phyloP scores from a whole-genome alignment of 2,329 filamentous ascomycete genomes.

The Graphium sp. region DNA sequence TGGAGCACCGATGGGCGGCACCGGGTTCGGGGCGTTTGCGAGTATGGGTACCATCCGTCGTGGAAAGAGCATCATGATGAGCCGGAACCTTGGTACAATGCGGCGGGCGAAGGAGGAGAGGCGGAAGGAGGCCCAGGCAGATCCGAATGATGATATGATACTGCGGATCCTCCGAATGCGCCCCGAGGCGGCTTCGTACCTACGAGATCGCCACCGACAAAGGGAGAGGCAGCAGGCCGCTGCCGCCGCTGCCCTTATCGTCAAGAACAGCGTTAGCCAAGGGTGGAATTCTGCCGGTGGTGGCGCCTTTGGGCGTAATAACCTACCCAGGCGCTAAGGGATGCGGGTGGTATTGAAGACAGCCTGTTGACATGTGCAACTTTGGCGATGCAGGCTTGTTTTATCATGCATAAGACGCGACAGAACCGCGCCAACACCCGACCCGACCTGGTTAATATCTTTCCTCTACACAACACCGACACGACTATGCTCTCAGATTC shows the following conservation, averaged over 20 bases:
- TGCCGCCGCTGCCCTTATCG: conserved; percentile 84
- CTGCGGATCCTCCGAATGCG: conserved; percentile 87
- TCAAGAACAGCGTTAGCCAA: conserved; percentile 67
- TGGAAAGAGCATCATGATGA: conserved; percentile 79
- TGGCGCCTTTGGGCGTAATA: conserved; percentile 27
- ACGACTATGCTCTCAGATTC: too few species aligned
- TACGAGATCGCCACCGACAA: conserved; percentile 81
- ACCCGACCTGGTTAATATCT: too few species aligned
- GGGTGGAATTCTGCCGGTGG: conserved; percentile 29
- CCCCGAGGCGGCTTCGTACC: conserved; percentile 71
- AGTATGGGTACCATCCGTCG: conserved; percentile 51
- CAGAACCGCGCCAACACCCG: too few species aligned
- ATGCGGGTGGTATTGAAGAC: conserved; percentile 3
- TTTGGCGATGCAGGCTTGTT: too few species aligned
- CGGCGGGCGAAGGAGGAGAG: conserved; percentile 91
- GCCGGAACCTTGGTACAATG: conserved; percentile 90
- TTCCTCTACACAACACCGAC: too few species aligned
- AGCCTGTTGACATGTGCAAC: too few species aligned
- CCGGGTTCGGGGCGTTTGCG: conserved; percentile 26
- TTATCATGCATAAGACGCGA: too few species aligned
- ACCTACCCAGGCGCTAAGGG: conserved; percentile 27
- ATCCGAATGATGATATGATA: conserved; percentile 97
- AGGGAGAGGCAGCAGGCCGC: conserved; percentile 85
- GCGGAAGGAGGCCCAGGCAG: conserved; percentile 84
- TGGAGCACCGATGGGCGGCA: conserved; percentile 16